Evolutionary conservation across 129 eudicot species (phyloP).

Genomic region (Saussurea involucrata): DNA sequence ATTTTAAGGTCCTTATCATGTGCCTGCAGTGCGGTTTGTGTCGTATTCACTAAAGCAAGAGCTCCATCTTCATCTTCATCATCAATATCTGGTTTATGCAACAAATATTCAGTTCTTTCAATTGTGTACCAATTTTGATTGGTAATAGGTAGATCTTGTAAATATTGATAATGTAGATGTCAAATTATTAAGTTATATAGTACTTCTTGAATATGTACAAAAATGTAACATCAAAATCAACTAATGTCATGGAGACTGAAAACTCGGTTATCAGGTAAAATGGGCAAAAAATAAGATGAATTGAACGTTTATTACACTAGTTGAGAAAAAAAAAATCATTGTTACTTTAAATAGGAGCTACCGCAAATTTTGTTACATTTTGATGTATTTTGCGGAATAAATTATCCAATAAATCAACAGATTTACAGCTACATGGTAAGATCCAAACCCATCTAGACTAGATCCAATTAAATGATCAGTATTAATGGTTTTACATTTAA

Average conservation of each 20-base stretch:
- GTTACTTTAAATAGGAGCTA: neutral
- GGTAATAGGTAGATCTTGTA: neutral
- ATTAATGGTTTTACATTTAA: neutral
- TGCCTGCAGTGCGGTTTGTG: conserved; percentile 61
- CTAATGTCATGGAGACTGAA: neutral
- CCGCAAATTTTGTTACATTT: neutral
- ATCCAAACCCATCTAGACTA: neutral
- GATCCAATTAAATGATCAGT: neutral
- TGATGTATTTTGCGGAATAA: neutral
- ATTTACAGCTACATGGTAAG: neutral
- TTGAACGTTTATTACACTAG: neutral
- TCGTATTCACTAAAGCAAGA: conserved; percentile 47
- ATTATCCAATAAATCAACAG: neutral
- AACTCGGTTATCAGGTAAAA: neutral
- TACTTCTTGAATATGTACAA: neutral
- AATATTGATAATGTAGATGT: neutral
- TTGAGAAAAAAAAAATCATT: neutral
- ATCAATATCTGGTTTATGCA: conserved; percentile 31
- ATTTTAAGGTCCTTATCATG: conserved; percentile 40
- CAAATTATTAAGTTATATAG: neutral
- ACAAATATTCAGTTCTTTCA: neutral
- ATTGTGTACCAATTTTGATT: neutral
- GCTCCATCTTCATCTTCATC: conserved; percentile 50
- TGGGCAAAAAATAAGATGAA: neutral
- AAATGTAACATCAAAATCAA: neutral